Evolutionary conservation across 75 land plant species (phyloP).

Genomic region (Ceratopteris richardii): DNA sequence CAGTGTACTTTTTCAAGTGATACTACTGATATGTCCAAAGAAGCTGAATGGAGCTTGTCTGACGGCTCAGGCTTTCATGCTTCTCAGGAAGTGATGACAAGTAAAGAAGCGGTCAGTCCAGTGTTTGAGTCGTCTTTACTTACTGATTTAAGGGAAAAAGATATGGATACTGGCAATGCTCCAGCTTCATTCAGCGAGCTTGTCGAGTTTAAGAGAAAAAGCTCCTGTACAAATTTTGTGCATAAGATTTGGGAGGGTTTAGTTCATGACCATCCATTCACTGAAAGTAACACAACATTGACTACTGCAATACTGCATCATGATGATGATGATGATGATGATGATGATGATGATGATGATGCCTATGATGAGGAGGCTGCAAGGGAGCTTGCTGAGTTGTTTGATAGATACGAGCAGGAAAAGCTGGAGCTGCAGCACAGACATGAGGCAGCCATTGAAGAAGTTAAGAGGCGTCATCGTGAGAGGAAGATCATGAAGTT

Average conservation of each 20-base stretch:
- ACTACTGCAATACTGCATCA: neutral
- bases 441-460: conserved; percentile 24
- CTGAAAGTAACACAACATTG: neutral
- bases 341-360: conserved; percentile 24
- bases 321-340: neutral
- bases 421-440: conserved; percentile 23
- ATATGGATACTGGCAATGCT: neutral
- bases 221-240: neutral
- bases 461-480: conserved; percentile 10
- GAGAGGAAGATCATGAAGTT: neutral
- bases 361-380: too few relatives aligned
- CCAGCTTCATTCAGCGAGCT: neutral
- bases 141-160: neutral
- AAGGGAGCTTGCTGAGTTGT: conserved; percentile 17
- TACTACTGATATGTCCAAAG: neutral
- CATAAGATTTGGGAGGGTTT: conserved; percentile 1
- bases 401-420: conserved; percentile 19
- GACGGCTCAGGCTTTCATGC: conserved; percentile 1
- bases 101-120: neutral
- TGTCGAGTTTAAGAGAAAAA: neutral
- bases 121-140: neutral
- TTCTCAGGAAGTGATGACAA: neutral
- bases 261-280: neutral
- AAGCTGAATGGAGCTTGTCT: neutral
- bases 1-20: neutral